A percentile compares a stretch with the other conserved stretches of the same genome.
Conservation (phyloP, 1,284 basidiomycete species). For the Malassezia brasiliensis region DNA sequence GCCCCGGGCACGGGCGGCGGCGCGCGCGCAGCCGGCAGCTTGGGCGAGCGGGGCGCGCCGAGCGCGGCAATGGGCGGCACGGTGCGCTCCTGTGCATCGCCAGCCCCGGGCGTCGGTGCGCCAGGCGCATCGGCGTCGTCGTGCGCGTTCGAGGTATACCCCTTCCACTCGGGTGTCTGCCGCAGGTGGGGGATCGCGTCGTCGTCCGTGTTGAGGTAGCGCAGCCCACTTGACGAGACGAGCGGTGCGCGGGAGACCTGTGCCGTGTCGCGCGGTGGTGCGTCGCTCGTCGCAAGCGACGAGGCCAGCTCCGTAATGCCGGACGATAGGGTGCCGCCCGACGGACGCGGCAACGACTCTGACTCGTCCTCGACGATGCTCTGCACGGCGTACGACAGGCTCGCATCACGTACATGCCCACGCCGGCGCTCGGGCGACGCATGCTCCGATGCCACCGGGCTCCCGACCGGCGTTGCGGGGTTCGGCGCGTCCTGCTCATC, state of each 20-base stretch:
- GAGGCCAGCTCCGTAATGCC: slow-evolving; percentile 9
- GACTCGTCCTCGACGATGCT: slow-evolving; percentile 1
- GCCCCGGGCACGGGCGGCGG: background rate
- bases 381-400: slow-evolving; percentile 1
- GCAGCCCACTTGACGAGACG: background rate
- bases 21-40: background rate
- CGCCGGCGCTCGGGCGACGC: background rate
- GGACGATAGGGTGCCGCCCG: slow-evolving; percentile 4
- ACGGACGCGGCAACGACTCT: background rate
- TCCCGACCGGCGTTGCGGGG: background rate
- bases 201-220: slow-evolving; percentile 12
- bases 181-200: slow-evolving; percentile 5
- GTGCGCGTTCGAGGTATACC: background rate
- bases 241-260: background rate
- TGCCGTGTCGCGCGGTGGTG: background rate
- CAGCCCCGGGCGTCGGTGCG: background rate
- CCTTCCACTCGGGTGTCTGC: slow-evolving; percentile 9
- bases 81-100: slow-evolving; percentile 6
- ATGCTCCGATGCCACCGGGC: background rate
- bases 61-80: slow-evolving; percentile 9
- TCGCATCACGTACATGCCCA: slow-evolving; percentile 2
- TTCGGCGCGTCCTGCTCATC: background rate
- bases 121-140: background rate
- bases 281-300: background rate
- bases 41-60: slow-evolving; percentile 1